These are phyloP conservation scores for Oryza longistaminata DNA, from an alignment of 176 grass and related monocot species.

Conservation along the genomic window DNA sequence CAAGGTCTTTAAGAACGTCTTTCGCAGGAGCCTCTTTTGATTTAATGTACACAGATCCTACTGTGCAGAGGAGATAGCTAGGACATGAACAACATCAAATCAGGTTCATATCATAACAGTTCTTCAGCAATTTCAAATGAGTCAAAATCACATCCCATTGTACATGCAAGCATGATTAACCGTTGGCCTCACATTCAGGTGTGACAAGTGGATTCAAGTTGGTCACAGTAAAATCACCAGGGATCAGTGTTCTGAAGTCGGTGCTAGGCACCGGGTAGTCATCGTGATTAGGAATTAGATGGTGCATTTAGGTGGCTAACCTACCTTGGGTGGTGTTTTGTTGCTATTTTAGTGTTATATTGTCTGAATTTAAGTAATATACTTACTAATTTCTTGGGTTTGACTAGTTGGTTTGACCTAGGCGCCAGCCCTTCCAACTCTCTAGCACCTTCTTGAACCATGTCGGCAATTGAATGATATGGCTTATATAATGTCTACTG, in stretches of 20 bases:
- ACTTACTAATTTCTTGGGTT: no score
- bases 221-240: slow-evolving; percentile 3
- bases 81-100: slow-evolving; percentile 49
- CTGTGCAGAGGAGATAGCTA: slow-evolving; percentile 96
- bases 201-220: background rate
- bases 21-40: slow-evolving; percentile 95
- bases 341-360: no score
- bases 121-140: slow-evolving; percentile 17
- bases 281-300: no score
- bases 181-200: background rate
- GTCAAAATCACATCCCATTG: background rate
- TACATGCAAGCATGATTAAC: background rate
- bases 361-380: no score
- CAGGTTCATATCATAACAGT: background rate
- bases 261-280: background rate
- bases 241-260: background rate
- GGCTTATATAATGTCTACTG: background rate
- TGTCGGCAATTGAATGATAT: background rate
- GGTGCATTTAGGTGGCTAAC: no score
- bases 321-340: no score
- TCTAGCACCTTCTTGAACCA: no score
- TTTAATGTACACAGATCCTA: slow-evolving; percentile 97
- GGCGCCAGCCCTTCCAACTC: no score
- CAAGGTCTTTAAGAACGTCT: slow-evolving; percentile 98
- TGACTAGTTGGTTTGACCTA: no score